Base-by-base conservation (phyloP, 495 filamentous ascomycete species). In the Penicillium paradoxum region DNA sequence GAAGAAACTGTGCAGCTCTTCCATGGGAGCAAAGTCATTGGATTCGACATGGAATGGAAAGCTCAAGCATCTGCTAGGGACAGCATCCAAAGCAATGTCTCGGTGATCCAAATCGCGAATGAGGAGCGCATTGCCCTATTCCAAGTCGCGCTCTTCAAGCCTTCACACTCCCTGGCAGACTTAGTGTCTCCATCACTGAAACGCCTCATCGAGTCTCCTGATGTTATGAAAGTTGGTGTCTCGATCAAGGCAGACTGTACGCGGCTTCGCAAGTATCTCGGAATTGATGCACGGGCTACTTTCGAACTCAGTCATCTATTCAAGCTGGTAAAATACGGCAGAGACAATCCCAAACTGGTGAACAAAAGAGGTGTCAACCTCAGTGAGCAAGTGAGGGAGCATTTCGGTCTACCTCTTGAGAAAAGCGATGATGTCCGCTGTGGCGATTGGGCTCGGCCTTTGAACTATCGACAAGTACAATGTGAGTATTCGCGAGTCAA, bases 11-110 rank as follows among this genome's bases (percentile, higher is more conserved):
- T 84, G 14, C 67, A 84, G 27, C 79, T 87, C 33, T 91, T 97
- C 55, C 63, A 84, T 34, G 51, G 81, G 11, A 81, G 91, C 58
- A 74, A 81, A 48, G 65, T 95, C 9, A 64, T 96, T 33, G 88
- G 89, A 7, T 89, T 96, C 55, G 91, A 96, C 62, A 76, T 96
- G 58, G 91, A 96, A 71, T 96, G 91, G 91, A 70, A 76, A 54
- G 54, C 78, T 17, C 67, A 79, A n/a, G 69, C 79, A 15, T 67
- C 54, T 13, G 64, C 58, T 43, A 57, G 53, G 47, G 62, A 75
- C 39, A 75, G 77, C 9, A 67, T 80, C 34, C 82, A 81, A 52
- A 72, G 73, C 36, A 89, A 92, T 53, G 78, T 92, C 3, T 87
- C 85, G 0, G 63, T 95, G 19, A 83, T 95, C 34, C 91, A 96